Evolutionary conservation across 192 early-diverging fungal species (phyloP).

Genomic region (Gonapodya prolifera): DNA sequence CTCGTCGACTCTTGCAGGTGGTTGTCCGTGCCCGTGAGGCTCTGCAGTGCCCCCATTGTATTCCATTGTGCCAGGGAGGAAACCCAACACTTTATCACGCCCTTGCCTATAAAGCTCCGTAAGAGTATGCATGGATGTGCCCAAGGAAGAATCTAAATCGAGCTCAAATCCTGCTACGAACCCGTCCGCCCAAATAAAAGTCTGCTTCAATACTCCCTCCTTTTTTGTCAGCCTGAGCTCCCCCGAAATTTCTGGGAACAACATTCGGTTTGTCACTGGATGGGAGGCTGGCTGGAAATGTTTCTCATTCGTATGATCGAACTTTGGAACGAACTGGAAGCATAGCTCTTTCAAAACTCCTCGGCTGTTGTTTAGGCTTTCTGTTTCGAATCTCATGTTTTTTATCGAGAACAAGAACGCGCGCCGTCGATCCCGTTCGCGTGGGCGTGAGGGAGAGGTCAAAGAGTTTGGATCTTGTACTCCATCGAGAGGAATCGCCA

Average conservation of each 20-base stretch:
- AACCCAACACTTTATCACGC: neutral
- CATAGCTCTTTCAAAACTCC: slow-evolving; percentile 41
- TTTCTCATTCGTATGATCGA: slow-evolving; percentile 44
- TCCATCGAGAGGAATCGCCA: neutral
- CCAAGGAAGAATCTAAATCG: slow-evolving; percentile 1
- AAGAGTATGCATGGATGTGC: neutral
- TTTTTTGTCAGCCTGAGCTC: slow-evolving; percentile 17
- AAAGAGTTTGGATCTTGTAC: neutral
- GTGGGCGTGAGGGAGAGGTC: neutral
- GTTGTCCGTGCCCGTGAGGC: neutral
- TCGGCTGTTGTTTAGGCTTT: slow-evolving; percentile 37
- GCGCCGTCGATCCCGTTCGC: slow-evolving; percentile 8
- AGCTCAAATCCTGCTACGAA: neutral
- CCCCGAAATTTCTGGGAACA: slow-evolving; percentile 35
- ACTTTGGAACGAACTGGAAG: slow-evolving; percentile 53
- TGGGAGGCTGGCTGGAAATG: slow-evolving; percentile 39
- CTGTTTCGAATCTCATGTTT: slow-evolving; percentile 42
- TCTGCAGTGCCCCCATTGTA: no score
- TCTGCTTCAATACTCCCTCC: neutral
- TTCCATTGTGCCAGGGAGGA: neutral
- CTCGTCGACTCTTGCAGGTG: neutral
- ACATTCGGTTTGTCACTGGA: slow-evolving; percentile 36
- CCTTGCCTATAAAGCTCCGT: neutral
- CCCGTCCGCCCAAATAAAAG: neutral
- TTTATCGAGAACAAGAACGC: slow-evolving; percentile 52